Conservation (phyloP, 2,329 filamentous ascomycete species). For the Colletotrichum zoysiae region DNA sequence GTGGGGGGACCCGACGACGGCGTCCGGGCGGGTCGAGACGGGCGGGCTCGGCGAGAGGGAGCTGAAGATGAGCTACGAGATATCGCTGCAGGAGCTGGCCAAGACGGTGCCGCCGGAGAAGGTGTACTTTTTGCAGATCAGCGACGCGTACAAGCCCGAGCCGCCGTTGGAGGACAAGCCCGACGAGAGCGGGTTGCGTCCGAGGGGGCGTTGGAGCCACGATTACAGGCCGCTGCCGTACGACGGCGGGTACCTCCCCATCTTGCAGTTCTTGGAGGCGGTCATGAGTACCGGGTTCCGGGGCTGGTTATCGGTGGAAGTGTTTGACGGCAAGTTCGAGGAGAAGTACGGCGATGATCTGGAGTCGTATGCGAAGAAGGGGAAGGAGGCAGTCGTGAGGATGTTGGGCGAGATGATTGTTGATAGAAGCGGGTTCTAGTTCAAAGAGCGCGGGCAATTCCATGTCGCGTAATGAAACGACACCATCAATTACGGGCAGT, state of each 20-base stretch:
- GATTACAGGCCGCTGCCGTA: conserved; percentile 77
- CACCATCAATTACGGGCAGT: too few species aligned
- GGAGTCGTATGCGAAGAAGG: conserved; percentile 46
- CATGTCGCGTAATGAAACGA: background rate
- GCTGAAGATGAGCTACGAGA: conserved; percentile 63
- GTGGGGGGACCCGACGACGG: conserved; percentile 78
- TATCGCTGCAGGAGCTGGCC: conserved; percentile 68
- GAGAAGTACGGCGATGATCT: conserved; percentile 50
- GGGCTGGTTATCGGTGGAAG: conserved; percentile 76
- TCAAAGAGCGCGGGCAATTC: background rate
- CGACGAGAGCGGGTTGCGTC: conserved; percentile 66
- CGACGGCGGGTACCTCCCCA: conserved; percentile 77
- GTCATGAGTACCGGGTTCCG: conserved; percentile 76
- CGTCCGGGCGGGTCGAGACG: conserved; percentile 68
- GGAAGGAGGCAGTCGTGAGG: conserved; percentile 31
- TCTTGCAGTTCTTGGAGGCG: conserved; percentile 72
- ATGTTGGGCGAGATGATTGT: conserved; percentile 36
- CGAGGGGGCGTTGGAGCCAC: conserved; percentile 78
- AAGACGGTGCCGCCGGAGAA: conserved; percentile 73
- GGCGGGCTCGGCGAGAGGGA: conserved; percentile 54
- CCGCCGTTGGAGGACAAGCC: conserved; percentile 64
- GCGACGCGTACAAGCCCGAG: conserved; percentile 76
- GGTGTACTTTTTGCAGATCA: conserved; percentile 81
- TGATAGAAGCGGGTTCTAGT: conserved; percentile 15
- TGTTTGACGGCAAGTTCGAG: conserved; percentile 55